phyloP scores from a whole-genome alignment of 768 basidiomycete genomes.

The Tylopilus subfusipes region DNA sequence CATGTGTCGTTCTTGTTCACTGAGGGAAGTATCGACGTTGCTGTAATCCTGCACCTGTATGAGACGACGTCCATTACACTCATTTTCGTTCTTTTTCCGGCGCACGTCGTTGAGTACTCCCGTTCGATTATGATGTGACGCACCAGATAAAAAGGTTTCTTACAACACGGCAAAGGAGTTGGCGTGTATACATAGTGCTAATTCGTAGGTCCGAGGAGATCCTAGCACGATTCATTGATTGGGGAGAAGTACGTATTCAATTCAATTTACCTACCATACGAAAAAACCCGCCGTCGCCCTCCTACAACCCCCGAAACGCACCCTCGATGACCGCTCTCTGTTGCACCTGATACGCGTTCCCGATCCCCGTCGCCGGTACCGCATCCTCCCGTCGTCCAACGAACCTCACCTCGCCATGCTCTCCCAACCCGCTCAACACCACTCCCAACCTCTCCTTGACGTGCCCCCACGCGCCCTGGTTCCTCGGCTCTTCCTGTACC shows the following conservation, averaged over 20 bases:
- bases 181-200: too few relatives aligned
- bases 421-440: constrained; percentile 45
- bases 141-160: too few relatives aligned
- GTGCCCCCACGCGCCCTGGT: constrained; percentile 80
- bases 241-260: too few relatives aligned
- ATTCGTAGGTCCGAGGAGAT: too few relatives aligned
- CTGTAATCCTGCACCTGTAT: too few relatives aligned
- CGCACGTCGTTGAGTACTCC: background rate
- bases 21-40: too few relatives aligned
- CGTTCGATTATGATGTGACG: background rate
- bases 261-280: background rate
- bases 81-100: too few relatives aligned
- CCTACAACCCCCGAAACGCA: constrained; percentile 49
- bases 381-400: constrained; percentile 69
- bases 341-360: constrained; percentile 62
- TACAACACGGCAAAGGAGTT: too few relatives aligned
- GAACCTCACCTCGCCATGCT: constrained; percentile 42
- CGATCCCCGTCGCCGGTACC: constrained; percentile 74
- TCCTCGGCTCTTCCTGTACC: constrained; percentile 86
- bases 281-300: too few relatives aligned
- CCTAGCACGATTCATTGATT: too few relatives aligned
- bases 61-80: too few relatives aligned
- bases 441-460: constrained; percentile 53
- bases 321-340: constrained; percentile 57
- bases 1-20: too few relatives aligned